Conservation (phyloP, 345 rosid species). For the Turritis glabra region DNA sequence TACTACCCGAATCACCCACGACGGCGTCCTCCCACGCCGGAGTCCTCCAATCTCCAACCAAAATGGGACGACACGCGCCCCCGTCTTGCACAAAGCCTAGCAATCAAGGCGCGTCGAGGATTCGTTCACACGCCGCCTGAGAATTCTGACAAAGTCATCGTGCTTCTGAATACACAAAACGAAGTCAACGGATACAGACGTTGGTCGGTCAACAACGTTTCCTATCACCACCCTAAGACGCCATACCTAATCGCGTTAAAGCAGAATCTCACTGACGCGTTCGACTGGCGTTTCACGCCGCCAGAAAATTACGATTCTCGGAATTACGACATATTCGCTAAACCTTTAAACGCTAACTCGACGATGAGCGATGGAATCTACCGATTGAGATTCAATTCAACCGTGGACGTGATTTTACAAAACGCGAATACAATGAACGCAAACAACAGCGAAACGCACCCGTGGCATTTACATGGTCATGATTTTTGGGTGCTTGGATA, state of each 20-base stretch:
- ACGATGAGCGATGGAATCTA: conserved; percentile 49
- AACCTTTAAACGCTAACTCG: conserved; percentile 40
- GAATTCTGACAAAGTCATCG: conserved; percentile 48
- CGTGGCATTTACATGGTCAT: conserved; percentile 87
- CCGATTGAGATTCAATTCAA: conserved; percentile 49
- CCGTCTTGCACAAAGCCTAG: conserved; percentile 52
- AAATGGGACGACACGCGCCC: conserved; percentile 44
- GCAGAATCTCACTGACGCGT: conserved; percentile 42
- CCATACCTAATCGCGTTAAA: conserved; percentile 64
- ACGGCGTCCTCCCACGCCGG: conserved; percentile 45
- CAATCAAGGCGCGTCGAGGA: conserved; percentile 54
- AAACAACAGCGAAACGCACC: conserved; percentile 67
- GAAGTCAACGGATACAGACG: conserved; percentile 32
- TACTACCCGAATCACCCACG: conserved; percentile 64
- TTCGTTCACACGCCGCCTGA: conserved; percentile 48
- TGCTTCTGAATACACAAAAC: conserved; percentile 67
- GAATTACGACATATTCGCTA: conserved; percentile 33
- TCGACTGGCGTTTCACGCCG: conserved; percentile 49
- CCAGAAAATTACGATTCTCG: conserved; percentile 41
- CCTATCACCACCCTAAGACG: conserved; percentile 53
- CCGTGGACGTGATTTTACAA: conserved; percentile 67
- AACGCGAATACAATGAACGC: conserved; percentile 54
- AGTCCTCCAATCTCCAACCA: conserved; percentile 41
- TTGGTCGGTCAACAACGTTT: conserved; percentile 75
- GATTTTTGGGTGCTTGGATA: conserved; percentile 83